phyloP scores from a whole-genome alignment of 331 rosid genomes.

The Acacia pycnantha region DNA sequence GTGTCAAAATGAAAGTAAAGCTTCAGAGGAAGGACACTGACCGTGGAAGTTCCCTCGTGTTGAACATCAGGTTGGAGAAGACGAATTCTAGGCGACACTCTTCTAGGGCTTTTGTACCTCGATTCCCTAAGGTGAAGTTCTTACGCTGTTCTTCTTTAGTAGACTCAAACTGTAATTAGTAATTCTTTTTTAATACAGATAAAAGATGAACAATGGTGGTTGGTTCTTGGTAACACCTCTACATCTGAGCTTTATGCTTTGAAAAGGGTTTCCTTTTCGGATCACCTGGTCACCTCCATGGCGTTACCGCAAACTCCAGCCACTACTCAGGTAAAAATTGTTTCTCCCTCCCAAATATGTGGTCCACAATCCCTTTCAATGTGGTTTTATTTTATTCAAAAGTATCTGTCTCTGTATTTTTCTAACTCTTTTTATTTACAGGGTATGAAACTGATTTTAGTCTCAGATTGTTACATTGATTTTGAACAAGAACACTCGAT shows the following conservation, averaged over 20 bases:
- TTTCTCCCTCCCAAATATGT: conserved; percentile 12
- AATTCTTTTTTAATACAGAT: conserved; percentile 46
- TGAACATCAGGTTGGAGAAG: conserved; percentile 78
- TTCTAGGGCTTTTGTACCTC: conserved; percentile 83
- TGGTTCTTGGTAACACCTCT: conserved; percentile 79
- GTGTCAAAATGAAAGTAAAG: conserved; percentile 60
- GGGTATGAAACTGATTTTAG: conserved; percentile 72
- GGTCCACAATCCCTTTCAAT: conserved; percentile 8
- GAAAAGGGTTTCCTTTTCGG: conserved; percentile 79
- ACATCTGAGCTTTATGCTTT: conserved; percentile 74
- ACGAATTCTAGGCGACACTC: conserved; percentile 55
- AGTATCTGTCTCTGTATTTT: conserved; percentile 10
- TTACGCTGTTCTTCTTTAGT: conserved; percentile 5
- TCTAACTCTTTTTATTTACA: conserved; percentile 30
- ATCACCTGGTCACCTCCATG: conserved; percentile 76
- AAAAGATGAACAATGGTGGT: conserved; percentile 98
- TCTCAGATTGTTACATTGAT: conserved; percentile 90
- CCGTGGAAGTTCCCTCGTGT: conserved; percentile 38
- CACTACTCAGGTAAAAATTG: conserved; percentile 52
- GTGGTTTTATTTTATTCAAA: background rate
- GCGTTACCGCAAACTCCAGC: conserved; percentile 56
- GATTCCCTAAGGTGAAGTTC: conserved; percentile 79
- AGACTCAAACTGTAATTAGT: background rate
- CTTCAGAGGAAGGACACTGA: conserved; percentile 49
- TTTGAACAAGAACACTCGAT: conserved; percentile 78